Evolutionary conservation across 768 basidiomycete species (phyloP).

Genomic region (Zangia roseola): DNA sequence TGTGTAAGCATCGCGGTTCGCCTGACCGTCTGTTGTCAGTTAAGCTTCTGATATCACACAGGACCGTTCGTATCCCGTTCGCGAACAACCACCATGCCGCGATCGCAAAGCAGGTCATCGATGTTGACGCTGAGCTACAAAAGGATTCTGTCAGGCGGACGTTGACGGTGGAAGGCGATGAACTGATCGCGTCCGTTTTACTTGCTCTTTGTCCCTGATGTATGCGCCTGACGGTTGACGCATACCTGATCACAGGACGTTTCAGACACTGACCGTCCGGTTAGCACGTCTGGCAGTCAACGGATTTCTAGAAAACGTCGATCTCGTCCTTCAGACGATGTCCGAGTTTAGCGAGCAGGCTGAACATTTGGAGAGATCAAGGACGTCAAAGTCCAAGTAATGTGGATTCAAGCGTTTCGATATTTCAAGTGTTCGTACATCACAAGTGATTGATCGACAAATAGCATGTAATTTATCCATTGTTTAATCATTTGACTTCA

Average conservation of each 20-base stretch:
- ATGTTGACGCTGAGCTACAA: conserved; percentile 85
- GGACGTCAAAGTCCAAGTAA: conserved; percentile 9
- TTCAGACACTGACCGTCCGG: conserved; percentile 77
- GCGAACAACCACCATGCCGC: conserved; percentile 67
- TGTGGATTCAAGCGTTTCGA: conserved; percentile 5
- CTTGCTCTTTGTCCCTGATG: background rate
- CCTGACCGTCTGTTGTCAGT: background rate
- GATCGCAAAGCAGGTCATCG: conserved; percentile 81
- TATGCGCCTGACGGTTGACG: background rate
- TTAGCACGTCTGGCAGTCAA: conserved; percentile 84
- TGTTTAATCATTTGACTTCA: conserved; percentile 28
- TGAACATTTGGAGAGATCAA: background rate
- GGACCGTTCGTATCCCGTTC: conserved; percentile 79
- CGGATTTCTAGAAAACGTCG: conserved; percentile 86
- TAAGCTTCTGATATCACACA: conserved; percentile 17
- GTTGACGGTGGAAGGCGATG: conserved; percentile 63
- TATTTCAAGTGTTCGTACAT: conserved; percentile 11
- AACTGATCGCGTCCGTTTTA: conserved; percentile 70
- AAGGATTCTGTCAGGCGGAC: conserved; percentile 73
- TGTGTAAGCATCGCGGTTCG: conserved; percentile 40
- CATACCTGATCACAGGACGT: conserved; percentile 45
- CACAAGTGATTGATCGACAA: conserved; percentile 14
- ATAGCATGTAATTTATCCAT: conserved; percentile 15
- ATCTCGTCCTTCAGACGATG: conserved; percentile 80
- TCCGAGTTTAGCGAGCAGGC: conserved; percentile 76